Evolutionary conservation across 768 basidiomycete genomes (phyloP).

Genomic region (Psilocybe tampanensis): DNA sequence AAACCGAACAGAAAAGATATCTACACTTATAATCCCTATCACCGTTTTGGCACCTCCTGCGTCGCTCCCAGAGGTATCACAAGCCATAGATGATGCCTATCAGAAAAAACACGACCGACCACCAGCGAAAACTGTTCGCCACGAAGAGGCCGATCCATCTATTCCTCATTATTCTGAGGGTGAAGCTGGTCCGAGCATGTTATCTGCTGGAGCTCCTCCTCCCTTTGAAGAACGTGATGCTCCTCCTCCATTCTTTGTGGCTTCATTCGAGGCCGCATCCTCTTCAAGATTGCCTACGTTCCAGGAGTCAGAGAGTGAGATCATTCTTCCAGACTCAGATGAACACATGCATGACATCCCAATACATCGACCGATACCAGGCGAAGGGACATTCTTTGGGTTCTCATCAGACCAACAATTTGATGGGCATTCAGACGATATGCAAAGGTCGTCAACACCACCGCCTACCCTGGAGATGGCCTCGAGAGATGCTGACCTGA

Average conservation of each 20-base stretch:
- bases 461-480: conserved; percentile 81
- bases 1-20: conserved; percentile 67
- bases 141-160: conserved; percentile 63
- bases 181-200: conserved; percentile 76
- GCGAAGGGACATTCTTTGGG: conserved; percentile 81
- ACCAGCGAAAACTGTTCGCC: conserved; percentile 67
- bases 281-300: conserved; percentile 70
- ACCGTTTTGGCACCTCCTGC: conserved; percentile 74
- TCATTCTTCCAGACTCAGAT: conserved; percentile 61
- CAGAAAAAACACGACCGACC: conserved; percentile 89
- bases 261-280: conserved; percentile 58
- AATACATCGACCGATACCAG: conserved; percentile 45
- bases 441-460: conserved; percentile 65
- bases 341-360: conserved; percentile 34
- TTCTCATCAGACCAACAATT: conserved; percentile 75
- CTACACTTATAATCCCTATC: conserved; percentile 68
- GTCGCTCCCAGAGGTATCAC: conserved; percentile 79
- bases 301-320: conserved; percentile 78
- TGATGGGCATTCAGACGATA: conserved; percentile 75
- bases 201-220: conserved; percentile 68
- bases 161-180: conserved; percentile 71
- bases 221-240: conserved; percentile 86
- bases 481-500: conserved; percentile 69
- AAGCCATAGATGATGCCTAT: conserved; percentile 72
- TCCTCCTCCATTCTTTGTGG: conserved; percentile 71